These are phyloP conservation scores for Polyporus arcularius DNA, from an alignment of 768 basidiomycete species.

Conservation along the genomic window DNA sequence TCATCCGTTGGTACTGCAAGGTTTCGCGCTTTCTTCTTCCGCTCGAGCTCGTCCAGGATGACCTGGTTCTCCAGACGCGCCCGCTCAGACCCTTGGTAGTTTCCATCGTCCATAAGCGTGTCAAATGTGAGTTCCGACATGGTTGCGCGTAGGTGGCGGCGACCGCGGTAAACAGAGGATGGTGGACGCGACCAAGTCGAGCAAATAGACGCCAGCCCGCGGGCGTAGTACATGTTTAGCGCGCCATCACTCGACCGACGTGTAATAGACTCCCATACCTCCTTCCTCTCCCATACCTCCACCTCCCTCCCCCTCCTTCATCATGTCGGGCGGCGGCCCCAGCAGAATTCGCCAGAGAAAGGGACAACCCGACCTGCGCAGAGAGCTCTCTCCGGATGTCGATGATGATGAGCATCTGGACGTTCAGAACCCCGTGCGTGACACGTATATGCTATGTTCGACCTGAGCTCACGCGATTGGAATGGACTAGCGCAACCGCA, in stretches of 20 bases:
- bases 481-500: constrained; percentile 49
- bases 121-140: constrained; percentile 82
- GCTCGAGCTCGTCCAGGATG: constrained; percentile 93
- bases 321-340: constrained; percentile 22
- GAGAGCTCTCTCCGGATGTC: constrained; percentile 6
- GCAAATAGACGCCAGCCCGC: not conserved
- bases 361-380: not conserved
- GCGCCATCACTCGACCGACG: constrained; percentile 1
- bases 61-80: constrained; percentile 82
- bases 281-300: not conserved
- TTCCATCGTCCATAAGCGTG: constrained; percentile 76
- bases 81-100: constrained; percentile 71
- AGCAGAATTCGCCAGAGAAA: constrained; percentile 12
- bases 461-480: not conserved
- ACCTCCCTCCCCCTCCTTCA: constrained; percentile 2
- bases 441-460: constrained; percentile 17
- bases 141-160: not conserved
- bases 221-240: not conserved
- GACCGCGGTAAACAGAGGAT: constrained; percentile 2
- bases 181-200: not conserved
- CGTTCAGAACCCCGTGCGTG: constrained; percentile 22
- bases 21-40: constrained; percentile 91
- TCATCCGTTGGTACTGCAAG: constrained; percentile 98
- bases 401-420: constrained; percentile 23
- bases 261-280: constrained; percentile 3